These are phyloP conservation scores for Bacidia gigantensis DNA, from an alignment of 495 filamentous ascomycete genomes.

Conservation along the genomic window DNA sequence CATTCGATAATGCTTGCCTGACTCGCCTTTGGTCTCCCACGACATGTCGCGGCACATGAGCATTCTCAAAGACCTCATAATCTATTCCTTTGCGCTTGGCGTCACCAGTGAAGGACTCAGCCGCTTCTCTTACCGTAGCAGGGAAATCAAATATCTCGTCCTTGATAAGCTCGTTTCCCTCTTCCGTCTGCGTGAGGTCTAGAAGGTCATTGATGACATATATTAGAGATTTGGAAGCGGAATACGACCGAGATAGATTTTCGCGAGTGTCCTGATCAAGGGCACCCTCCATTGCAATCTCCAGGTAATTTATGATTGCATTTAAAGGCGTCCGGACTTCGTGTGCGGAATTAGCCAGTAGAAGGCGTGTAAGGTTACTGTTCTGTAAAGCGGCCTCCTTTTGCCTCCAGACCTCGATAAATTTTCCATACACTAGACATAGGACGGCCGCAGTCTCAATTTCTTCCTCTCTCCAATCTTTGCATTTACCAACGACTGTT, in stretches of 20 bases:
- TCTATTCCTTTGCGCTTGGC: slow-evolving; percentile 59
- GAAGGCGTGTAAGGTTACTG: slow-evolving; percentile 63
- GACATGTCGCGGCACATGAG: slow-evolving; percentile 56
- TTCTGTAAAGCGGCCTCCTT: slow-evolving; percentile 76
- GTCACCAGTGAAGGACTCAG: slow-evolving; percentile 58
- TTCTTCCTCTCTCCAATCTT: slow-evolving; percentile 45
- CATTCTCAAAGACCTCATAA: slow-evolving; percentile 52
- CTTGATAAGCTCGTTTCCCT: slow-evolving; percentile 65
- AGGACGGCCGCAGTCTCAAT: slow-evolving; percentile 80
- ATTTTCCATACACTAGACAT: slow-evolving; percentile 82
- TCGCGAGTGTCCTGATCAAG: slow-evolving; percentile 78
- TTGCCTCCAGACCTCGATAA: slow-evolving; percentile 87
- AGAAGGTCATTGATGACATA: slow-evolving; percentile 94
- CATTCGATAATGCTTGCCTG: slow-evolving; percentile 67
- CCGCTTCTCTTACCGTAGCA: slow-evolving; percentile 60
- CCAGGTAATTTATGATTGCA: slow-evolving; percentile 91
- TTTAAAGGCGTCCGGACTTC: slow-evolving; percentile 91
- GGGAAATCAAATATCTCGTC: slow-evolving; percentile 68
- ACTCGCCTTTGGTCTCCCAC: slow-evolving; percentile 69
- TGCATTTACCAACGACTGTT: slow-evolving; percentile 58
- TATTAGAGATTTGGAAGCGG: slow-evolving; percentile 89
- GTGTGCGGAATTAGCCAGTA: slow-evolving; percentile 87
- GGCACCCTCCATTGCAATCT: slow-evolving; percentile 78
- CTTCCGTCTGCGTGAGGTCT: slow-evolving; percentile 81
- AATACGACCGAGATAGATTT: slow-evolving; percentile 75